Evolutionary conservation across 1,284 basidiomycete genomes (phyloP), one percentile per base, ranked within the genome.

Genomic region (Ceratobasidium sp.): DNA sequence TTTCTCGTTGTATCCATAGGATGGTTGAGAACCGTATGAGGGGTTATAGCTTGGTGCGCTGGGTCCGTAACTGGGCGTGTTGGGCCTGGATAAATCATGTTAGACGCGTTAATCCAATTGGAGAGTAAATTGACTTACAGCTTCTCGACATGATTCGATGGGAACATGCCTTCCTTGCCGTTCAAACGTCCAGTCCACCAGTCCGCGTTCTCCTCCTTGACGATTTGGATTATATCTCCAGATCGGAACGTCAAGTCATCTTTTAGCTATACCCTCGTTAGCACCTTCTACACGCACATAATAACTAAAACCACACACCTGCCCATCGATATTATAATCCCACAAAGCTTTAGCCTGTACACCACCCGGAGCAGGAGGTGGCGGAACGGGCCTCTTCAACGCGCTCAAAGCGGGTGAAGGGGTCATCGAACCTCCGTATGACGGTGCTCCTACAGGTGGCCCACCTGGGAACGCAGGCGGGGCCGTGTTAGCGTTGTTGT

Each of bases 141-240:
- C 80, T 87, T 89, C 82, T 90, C 88, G 51, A 91, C 90, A 76
- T 91, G 85, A 79, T 88, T 89, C 42, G 89, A 85, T 33, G 89
- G 91, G 82, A 93, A 91, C 39, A 92, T 83, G 0, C 90, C 91
- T 78, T 89, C 86, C 77, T 83, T 86, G 20, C 90, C 91, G 45
- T 87, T 86, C 73, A 85, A 80, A 67, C 83, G 84, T n/a, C 90
- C 90, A 54, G 86, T 88, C 76, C 76, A 90, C 90, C 90, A 91
- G 79, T 91, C 90, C 0, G 82, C 78, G 77, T 91, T 91, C n/a
- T 86, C 89, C 81, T 90, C 88, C 45, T 87, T 86, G 39, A 88
- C 81, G 51, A 91, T 85, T 76, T 90, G 89, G 80, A 91, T 87
- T 20, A 89, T 84, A 80, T 91, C 89, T 3, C 89, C 90, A 0